Evolutionary conservation across 1,139 yeast species (phyloP).

Genomic region (Yamadazyma conglobata): DNA sequence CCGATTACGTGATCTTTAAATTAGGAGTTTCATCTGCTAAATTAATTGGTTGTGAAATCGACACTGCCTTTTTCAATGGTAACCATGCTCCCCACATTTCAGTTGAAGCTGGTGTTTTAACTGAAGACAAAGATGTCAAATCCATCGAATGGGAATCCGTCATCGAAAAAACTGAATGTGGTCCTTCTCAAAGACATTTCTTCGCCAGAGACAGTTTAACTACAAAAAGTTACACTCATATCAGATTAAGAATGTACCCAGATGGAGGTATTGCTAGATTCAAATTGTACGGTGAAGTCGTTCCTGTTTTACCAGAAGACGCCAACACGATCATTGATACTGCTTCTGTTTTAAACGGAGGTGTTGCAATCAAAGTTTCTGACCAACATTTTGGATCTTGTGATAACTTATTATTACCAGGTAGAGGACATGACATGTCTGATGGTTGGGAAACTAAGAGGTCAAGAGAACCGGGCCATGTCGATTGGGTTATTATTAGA

Average conservation of each 20-base stretch:
- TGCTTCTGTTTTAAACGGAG: slow-evolving; percentile 85
- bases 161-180: slow-evolving; percentile 72
- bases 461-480: slow-evolving; percentile 77
- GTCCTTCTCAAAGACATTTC: slow-evolving; percentile 84
- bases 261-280: slow-evolving; percentile 97
- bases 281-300: slow-evolving; percentile 78
- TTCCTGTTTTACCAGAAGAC: slow-evolving; percentile 55
- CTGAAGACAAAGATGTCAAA: slow-evolving; percentile 29
- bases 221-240: slow-evolving; percentile 64
- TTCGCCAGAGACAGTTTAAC: slow-evolving; percentile 63
- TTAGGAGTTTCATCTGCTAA: slow-evolving; percentile 83
- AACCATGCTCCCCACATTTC: slow-evolving; percentile 90
- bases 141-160: slow-evolving; percentile 63
- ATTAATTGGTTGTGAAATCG: slow-evolving; percentile 80
- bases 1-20: slow-evolving; percentile 81
- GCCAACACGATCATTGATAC: slow-evolving; percentile 53
- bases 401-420: slow-evolving; percentile 83
- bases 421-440: slow-evolving; percentile 93
- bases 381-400: slow-evolving; percentile 95
- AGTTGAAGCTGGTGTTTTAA: slow-evolving; percentile 65
- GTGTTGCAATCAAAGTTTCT: slow-evolving; percentile 75
- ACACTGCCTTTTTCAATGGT: slow-evolving; percentile 90
- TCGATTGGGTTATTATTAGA: slow-evolving; percentile 84
- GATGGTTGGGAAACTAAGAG: slow-evolving; percentile 99
- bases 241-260: slow-evolving; percentile 85